phyloP scores from a whole-genome alignment of 176 grass and related monocot species.

The Eragrostis curvula region DNA sequence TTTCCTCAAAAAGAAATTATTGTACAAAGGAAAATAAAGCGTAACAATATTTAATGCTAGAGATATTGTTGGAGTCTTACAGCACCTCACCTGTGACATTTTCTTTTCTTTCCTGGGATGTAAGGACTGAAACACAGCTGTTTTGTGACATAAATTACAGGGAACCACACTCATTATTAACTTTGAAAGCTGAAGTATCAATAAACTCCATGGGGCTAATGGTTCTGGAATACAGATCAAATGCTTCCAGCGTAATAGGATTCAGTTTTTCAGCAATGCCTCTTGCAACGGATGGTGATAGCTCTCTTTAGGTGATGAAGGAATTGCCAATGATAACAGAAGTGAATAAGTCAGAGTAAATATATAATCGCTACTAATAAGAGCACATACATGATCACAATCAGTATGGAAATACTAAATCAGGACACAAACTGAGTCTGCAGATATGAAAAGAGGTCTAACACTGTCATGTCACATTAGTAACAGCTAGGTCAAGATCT shows the following conservation, averaged over 20 bases:
- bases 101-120: constrained; percentile 39
- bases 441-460: no score
- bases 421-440: no score
- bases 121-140: constrained; percentile 48
- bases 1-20: background rate
- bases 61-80: background rate
- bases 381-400: no score
- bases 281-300: constrained; percentile 55
- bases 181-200: constrained; percentile 32
- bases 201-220: constrained; percentile 43
- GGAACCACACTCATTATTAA: constrained; percentile 30
- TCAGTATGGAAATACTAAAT: no score
- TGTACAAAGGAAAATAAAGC: constrained; percentile 4
- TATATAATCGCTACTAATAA: background rate
- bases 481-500: no score
- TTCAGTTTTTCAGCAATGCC: constrained; percentile 72
- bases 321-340: constrained; percentile 14
- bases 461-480: no score
- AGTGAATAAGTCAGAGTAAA: background rate
- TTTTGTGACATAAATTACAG: constrained; percentile 45
- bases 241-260: constrained; percentile 79
- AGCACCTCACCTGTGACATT: constrained; percentile 35
- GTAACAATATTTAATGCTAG: constrained; percentile 6
- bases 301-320: constrained; percentile 63
- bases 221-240: constrained; percentile 45